Conservation (phyloP, 1,284 basidiomycete genomes). For the Leccinum pachyderme region DNA sequence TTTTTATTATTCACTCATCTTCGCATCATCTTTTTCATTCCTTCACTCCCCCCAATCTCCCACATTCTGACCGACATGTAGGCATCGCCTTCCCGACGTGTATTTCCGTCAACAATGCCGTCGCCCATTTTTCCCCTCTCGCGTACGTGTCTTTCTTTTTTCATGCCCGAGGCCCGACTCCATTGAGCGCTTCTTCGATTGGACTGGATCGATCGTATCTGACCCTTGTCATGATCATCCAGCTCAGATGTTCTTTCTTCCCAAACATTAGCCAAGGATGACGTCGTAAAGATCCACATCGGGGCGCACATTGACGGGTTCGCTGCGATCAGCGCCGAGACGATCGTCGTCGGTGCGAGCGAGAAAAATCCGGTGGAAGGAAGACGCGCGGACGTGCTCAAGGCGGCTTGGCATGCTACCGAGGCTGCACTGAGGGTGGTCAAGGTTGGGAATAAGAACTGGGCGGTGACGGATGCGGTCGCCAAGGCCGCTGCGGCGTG, state of each 20-base stretch:
- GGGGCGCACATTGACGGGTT: conserved; percentile 98
- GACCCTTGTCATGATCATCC: conserved; percentile 1
- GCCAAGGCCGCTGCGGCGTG: conserved; percentile 71
- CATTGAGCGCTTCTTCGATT: conserved; percentile 4
- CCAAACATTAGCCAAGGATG: conserved; percentile 76
- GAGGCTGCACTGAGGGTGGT: conserved; percentile 87
- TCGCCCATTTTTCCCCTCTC: conserved; percentile 80
- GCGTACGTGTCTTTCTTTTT: conserved; percentile 40
- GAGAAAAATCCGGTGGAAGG: conserved; percentile 76
- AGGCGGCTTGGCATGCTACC: conserved; percentile 91
- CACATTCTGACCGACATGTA: conserved; percentile 31
- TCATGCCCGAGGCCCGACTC: background rate
- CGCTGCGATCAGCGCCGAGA: conserved; percentile 88
- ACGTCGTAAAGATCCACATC: conserved; percentile 94
- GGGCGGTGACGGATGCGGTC: conserved; percentile 89
- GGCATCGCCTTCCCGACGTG: conserved; percentile 94
- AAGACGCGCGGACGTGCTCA: conserved; percentile 84
- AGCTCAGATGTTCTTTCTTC: conserved; percentile 71
- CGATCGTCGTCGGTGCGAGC: conserved; percentile 81
- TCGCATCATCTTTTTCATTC: background rate
- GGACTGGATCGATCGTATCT: conserved; percentile 9
- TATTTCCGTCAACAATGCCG: conserved; percentile 89
- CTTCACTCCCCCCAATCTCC: background rate
- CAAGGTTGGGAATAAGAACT: conserved; percentile 92
- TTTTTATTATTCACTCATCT: background rate